Evolutionary conservation across 1,284 basidiomycete genomes (phyloP), one percentile per base, ranked within the genome.

Genomic region (Chondrostereum purpureum): DNA sequence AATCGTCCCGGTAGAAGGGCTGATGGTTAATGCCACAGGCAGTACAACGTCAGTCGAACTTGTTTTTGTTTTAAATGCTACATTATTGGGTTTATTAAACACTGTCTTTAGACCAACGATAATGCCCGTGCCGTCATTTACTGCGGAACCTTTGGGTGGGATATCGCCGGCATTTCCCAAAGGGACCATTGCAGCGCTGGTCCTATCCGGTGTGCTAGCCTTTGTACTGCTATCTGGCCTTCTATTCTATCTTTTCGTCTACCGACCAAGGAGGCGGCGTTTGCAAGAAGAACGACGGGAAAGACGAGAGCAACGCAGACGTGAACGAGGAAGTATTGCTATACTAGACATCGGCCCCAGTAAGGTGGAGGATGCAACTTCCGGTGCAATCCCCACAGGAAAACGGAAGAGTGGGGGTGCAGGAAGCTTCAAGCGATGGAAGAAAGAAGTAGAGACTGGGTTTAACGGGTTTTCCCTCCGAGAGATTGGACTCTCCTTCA

Each of bases 131-230:
- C n/a, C n/a, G n/a, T n/a, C n/a, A n/a, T n/a, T n/a, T n/a, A n/a
- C n/a, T n/a, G n/a, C n/a, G n/a, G n/a, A n/a, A n/a, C n/a, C n/a
- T n/a, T n/a, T n/a, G n/a, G n/a, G n/a, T n/a, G n/a, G n/a, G n/a
- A n/a, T n/a, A n/a, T n/a, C n/a, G n/a, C n/a, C 16, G 14, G 21
- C 19, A 34, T 63, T 61, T 24, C 53, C 74, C 3, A 63, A 65
- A 50, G 81, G 81, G 34, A 77, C 79, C 0, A 75, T 83, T 44
- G 83, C 81, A 20, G 83, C 80, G 0, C 66, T 83, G 20, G 72
- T 69, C 6, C 66, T 86, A 2, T 78, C 74, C 4, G 68, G 70
- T 18, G 58, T 77, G 16, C 64, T 85, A 6, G 67, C 70, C 13
- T 66, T 78, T 53, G 44, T 82, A 17, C 50, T 76, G 8, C 46